Conservation (phyloP, 331 rosid species). For the Spiraea crenata region DNA sequence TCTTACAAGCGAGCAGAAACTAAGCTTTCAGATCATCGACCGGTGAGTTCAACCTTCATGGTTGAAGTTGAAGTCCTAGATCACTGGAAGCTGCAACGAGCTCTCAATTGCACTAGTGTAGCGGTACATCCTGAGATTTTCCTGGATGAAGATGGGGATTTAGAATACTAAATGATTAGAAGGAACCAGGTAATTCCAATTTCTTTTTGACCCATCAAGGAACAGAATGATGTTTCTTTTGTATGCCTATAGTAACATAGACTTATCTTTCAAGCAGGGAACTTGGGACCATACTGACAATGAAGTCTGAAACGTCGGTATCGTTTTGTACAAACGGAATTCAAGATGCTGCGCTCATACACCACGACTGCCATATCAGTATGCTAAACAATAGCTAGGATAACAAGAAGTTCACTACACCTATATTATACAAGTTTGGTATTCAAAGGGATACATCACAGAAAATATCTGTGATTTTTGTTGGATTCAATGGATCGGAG, state of each 20-base stretch:
- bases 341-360: slow-evolving; percentile 2
- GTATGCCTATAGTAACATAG: slow-evolving; percentile 6
- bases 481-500: neutral
- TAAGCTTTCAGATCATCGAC: slow-evolving; percentile 78
- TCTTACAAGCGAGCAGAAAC: slow-evolving; percentile 62
- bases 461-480: neutral
- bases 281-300: slow-evolving; percentile 3
- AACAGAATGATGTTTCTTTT: neutral
- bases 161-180: slow-evolving; percentile 18
- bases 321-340: neutral
- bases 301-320: neutral
- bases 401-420: neutral
- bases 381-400: slow-evolving; percentile 19
- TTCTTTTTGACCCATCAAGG: neutral
- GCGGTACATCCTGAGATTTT: slow-evolving; percentile 66
- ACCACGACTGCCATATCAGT: neutral
- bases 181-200: slow-evolving; percentile 11
- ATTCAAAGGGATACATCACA: neutral
- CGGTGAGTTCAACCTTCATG: slow-evolving; percentile 71
- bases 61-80: slow-evolving; percentile 87
- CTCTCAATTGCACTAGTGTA: slow-evolving; percentile 57
- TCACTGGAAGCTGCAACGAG: slow-evolving; percentile 72
- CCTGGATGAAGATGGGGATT: slow-evolving; percentile 45
- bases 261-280: slow-evolving; percentile 9
- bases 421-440: slow-evolving; percentile 1